Evolutionary conservation across 2,329 filamentous ascomycete genomes (phyloP).

Genomic region (Daldinia eschscholtzii): DNA sequence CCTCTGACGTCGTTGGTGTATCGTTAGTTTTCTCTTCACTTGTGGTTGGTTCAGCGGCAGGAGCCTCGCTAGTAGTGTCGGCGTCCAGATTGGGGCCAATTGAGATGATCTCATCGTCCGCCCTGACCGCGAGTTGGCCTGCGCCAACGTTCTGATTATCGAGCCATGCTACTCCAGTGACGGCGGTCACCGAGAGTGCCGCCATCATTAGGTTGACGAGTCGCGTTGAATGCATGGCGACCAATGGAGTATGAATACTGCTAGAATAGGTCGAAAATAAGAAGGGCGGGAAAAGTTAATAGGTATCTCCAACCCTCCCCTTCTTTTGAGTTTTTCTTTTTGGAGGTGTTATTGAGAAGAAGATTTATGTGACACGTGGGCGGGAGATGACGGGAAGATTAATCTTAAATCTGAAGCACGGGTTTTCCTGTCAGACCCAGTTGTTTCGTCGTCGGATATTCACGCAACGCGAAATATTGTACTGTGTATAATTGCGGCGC

Average conservation of each 20-base stretch:
- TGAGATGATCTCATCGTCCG: slow-evolving; percentile 32
- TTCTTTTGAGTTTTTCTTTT: slow-evolving; percentile 34
- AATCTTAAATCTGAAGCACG: slow-evolving; percentile 38
- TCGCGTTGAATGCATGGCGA: slow-evolving; percentile 62
- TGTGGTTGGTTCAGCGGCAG: slow-evolving; percentile 11
- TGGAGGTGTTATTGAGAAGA: slow-evolving; percentile 26
- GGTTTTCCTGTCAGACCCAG: slow-evolving; percentile 16
- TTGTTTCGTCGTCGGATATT: slow-evolving; percentile 23
- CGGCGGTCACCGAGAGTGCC: slow-evolving; percentile 61
- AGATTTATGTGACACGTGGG: slow-evolving; percentile 34
- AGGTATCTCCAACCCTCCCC: slow-evolving; percentile 28
- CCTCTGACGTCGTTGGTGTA: slow-evolving; percentile 18
- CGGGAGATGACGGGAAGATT: slow-evolving; percentile 26
- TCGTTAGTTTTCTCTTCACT: slow-evolving; percentile 12
- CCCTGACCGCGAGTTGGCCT: slow-evolving; percentile 43
- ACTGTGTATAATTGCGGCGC: slow-evolving; percentile 8
- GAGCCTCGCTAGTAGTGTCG: not conserved
- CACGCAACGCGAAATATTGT: slow-evolving; percentile 30
- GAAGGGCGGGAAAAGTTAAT: slow-evolving; percentile 9
- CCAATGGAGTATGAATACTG: slow-evolving; percentile 14
- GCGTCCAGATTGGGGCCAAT: not conserved
- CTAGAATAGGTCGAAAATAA: not conserved
- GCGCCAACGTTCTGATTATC: slow-evolving; percentile 48
- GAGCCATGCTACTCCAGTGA: slow-evolving; percentile 60
- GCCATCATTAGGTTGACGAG: slow-evolving; percentile 63